Evolutionary conservation across 805 yeast species (phyloP).

Genomic region (Cyberlindnera misumaiensis): DNA sequence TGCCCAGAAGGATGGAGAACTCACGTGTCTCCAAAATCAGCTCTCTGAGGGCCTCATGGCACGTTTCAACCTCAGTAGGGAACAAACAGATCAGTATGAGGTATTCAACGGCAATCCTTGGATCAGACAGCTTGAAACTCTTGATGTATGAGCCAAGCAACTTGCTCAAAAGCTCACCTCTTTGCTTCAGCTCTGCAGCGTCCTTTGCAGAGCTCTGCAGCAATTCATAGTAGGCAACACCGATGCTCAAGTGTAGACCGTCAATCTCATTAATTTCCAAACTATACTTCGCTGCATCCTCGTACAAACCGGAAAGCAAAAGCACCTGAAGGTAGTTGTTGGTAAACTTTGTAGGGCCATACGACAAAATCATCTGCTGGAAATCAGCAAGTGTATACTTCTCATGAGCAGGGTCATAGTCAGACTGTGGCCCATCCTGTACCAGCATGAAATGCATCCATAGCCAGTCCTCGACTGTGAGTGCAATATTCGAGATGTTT

Average conservation of each 20-base stretch:
- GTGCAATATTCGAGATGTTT: conserved; percentile 57
- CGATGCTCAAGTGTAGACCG: conserved; percentile 85
- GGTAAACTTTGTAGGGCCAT: conserved; percentile 69
- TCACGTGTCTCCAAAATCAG: conserved; percentile 82
- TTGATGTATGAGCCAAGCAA: conserved; percentile 76
- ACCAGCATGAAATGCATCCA: conserved; percentile 86
- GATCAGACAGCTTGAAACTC: conserved; percentile 77
- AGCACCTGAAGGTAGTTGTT: conserved; percentile 69
- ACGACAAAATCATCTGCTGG: conserved; percentile 60
- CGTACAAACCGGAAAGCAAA: conserved; percentile 72
- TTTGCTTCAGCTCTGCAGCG: conserved; percentile 27
- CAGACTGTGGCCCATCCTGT: conserved; percentile 45
- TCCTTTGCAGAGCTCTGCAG: conserved; percentile 38
- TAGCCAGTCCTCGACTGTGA: conserved; percentile 91
- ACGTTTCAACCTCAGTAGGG: conserved; percentile 42
- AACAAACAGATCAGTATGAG: conserved; percentile 60
- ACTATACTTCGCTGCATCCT: conserved; percentile 64
- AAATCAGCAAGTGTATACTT: conserved; percentile 67
- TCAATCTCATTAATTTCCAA: conserved; percentile 67
- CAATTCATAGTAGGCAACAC: conserved; percentile 66
- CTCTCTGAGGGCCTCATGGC: conserved; percentile 78
- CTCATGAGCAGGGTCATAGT: conserved; percentile 52
- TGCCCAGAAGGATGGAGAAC: conserved; percentile 77
- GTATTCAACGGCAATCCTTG: conserved; percentile 89
- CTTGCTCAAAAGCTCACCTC: conserved; percentile 45